Base-by-base conservation (phyloP, 148 eudicot genomes). In the Camellia granthamiana region DNA sequence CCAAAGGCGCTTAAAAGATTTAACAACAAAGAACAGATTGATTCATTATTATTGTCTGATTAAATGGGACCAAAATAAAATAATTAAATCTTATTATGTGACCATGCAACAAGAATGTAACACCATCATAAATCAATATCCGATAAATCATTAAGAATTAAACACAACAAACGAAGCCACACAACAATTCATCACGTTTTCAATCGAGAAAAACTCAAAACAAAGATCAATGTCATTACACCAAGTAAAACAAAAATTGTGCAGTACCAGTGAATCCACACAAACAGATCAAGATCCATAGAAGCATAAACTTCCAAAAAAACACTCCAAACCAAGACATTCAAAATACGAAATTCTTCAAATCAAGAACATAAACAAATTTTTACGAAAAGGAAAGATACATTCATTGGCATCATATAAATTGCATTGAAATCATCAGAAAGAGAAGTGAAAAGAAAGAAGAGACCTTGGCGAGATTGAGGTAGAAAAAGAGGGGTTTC, bases 401-500 rank as follows among this genome's bases (percentile, higher is more conserved):
- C n/a, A 62, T 2, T 44, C n/a, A 9, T 41, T 42, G 41, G 8
- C 52, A 41, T 74, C 43, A n/a, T n/a, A 46, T 3, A 30, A 30
- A 43, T 75, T 8, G 15, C 38, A 56, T 60, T 58, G 58, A 74
- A 3, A 74, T 12, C 41, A 58, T 12, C 41, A 58, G 43, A 59
- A 43, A 41, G 42, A 41, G 66, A n/a, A 21, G 2, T 43, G n/a
- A 23, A 65, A 44, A 65, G 12, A 30, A 6, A 7, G 49, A 55
- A 68, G 9, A 1, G 16, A 81, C 89, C 89, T 87, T 87, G 12
- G 89, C 89, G 15, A 87, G 89, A 78, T 87, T 87, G 60, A 87
- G 87, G 82, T 84, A 87, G 77, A 87, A 87, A 85, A 82, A 84
- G 77, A 87, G 85, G 42, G 89, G 89, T 60, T 87, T 87, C 82